Base-by-base conservation (phyloP, 2,329 filamentous ascomycete genomes). In the Colletotrichum abscissum region DNA sequence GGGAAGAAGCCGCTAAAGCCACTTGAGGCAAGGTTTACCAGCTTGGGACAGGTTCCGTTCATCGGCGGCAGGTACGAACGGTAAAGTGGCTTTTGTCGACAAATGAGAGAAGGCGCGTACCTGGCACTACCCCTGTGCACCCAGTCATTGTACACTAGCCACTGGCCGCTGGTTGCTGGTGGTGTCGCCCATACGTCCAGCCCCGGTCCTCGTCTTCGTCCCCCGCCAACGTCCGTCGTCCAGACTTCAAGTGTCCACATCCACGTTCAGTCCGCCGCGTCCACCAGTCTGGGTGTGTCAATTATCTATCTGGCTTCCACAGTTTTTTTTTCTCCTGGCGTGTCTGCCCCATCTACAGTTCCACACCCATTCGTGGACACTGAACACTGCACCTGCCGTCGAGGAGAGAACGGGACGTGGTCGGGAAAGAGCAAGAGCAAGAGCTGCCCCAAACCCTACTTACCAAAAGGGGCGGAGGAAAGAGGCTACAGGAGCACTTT, bases 31-130 rank as follows among this genome's bases (percentile, higher is more conserved):
- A 54, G 52, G 69, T 58, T 54, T 59, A 16, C 54, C 30, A 33
- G 54, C 30, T 54, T 5, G n/a, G 30, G 59, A 14, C 49, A 64
- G 59, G 67, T 73, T 56, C 59, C 55, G 63, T 56, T 59, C 59
- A 65, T 73, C 67, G 70, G 70, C 59, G 54, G 60, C 70, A 73
- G 67, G 66, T 65, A 65, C 70, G 55, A 69, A 73, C 70, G 66
- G 67, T 65, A 49, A 19, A 59, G 67, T 65, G 70, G 70, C 70
- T 70, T 70, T 60, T 38, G 11, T 12, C 33, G 22, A 19, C 70
- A 56, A 73, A 73, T 73, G 24, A 70, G 28, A 11, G 33, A 9
- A 14, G 35, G 55, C 28, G 56, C 35, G 70, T 73, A 73, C 70
- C 70, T 73, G 70, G 28, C 56, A 28, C 52, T 56, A 62, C 60